Evolutionary conservation across 2,329 filamentous ascomycete genomes (phyloP).

Genomic region (Nectriaceae sp.): DNA sequence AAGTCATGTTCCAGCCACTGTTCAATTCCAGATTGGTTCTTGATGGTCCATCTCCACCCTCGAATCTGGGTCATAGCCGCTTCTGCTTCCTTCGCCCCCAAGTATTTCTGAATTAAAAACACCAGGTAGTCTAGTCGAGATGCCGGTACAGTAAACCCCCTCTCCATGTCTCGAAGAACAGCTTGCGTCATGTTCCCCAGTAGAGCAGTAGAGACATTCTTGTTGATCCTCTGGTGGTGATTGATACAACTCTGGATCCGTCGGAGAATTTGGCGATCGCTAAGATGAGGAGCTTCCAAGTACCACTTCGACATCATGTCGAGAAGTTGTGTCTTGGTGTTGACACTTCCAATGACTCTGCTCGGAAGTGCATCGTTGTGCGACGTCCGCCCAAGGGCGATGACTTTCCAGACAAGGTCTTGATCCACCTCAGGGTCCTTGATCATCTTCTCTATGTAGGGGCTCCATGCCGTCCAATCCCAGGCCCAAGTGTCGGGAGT

Average conservation of each 20-base stretch:
- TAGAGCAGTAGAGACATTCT: conserved; percentile 24
- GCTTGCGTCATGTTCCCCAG: conserved; percentile 30
- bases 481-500: conserved; percentile 25
- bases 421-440: conserved; percentile 29
- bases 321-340: conserved; percentile 27
- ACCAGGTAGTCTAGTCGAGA: conserved; percentile 33
- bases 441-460: conserved; percentile 35
- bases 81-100: conserved; percentile 19
- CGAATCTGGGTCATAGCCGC: conserved; percentile 13
- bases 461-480: conserved; percentile 36
- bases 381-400: conserved; percentile 19
- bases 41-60: conserved; percentile 25
- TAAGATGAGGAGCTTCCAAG: conserved; percentile 28
- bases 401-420: conserved; percentile 29
- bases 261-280: conserved; percentile 32
- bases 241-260: conserved; percentile 30
- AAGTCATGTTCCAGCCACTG: background rate
- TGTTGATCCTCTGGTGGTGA: conserved; percentile 24
- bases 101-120: conserved; percentile 19
- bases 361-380: background rate
- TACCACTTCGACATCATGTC: conserved; percentile 34
- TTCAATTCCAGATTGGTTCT: background rate
- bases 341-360: conserved; percentile 3
- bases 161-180: conserved; percentile 36
- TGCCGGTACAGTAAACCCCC: conserved; percentile 34